These are phyloP conservation scores for Vicia sativa DNA, from an alignment of 306 rosid genomes.

Conservation along the genomic window DNA sequence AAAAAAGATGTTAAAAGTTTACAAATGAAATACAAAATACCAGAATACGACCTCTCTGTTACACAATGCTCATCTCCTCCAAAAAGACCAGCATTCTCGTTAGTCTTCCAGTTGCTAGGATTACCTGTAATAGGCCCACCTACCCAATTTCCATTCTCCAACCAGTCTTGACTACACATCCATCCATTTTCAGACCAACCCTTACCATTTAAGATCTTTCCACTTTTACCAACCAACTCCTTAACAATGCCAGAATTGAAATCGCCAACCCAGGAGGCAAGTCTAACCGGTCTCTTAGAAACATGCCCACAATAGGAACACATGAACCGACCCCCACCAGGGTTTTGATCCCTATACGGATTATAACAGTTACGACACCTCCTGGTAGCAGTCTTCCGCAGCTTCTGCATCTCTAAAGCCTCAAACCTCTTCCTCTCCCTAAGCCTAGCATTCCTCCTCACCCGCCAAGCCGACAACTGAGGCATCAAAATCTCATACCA, in stretches of 20 bases:
- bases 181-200: slow-evolving; percentile 94
- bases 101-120: slow-evolving; percentile 68
- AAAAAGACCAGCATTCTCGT: slow-evolving; percentile 57
- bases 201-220: slow-evolving; percentile 83
- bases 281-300: slow-evolving; percentile 93
- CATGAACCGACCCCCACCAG: slow-evolving; percentile 97
- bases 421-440: slow-evolving; percentile 91
- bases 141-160: slow-evolving; percentile 85
- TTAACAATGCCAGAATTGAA: slow-evolving; percentile 73
- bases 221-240: slow-evolving; percentile 86
- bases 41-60: slow-evolving; percentile 82
- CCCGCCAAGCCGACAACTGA: slow-evolving; percentile 93
- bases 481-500: slow-evolving; percentile 99
- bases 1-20: slow-evolving; percentile 75
- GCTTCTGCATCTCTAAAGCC: slow-evolving; percentile 90
- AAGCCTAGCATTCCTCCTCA: slow-evolving; percentile 70
- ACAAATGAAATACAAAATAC: slow-evolving; percentile 69
- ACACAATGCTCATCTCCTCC: slow-evolving; percentile 85
- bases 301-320: slow-evolving; percentile 95
- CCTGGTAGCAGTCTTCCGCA: slow-evolving; percentile 84
- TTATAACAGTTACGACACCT: slow-evolving; percentile 91
- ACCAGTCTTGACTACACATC: slow-evolving; percentile 88
- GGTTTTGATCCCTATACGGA: slow-evolving; percentile 95
- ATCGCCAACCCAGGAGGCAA: slow-evolving; percentile 75
- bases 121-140: slow-evolving; percentile 66